Base-by-base conservation (phyloP, 2,329 filamentous ascomycete genomes). In the Fusarium napiforme region DNA sequence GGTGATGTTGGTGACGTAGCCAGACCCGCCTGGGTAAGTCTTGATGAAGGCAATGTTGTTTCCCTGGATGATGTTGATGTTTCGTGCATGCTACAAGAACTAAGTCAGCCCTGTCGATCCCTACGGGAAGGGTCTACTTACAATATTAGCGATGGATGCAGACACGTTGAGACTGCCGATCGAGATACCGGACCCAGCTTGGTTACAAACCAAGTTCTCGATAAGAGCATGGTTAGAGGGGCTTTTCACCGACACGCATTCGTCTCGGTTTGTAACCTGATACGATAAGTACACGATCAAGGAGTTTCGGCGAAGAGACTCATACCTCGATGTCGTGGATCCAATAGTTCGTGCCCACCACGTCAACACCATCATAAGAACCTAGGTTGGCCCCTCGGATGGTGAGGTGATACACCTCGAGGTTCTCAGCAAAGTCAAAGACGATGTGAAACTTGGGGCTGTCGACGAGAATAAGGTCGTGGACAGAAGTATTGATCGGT, bases 221-320 rank as follows among this genome's bases (percentile, higher is more conserved):
- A 58, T 19, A 3, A 58, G 55, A 12, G 40, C 55, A 10, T 58
- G 40, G 18, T 46, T 46, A 4, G 55, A 58, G 2, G 55, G 55
- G 9, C 55, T 58, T 7, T 58, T 58, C 1, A 58, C 55, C 12
- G 55, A 58, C 3, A 58, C 55, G 1, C 55, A 46, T 58, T 58
- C 55, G 2, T 58, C 55, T 28, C 55, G 55, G 18, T 58, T 58
- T 11, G 55, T 58, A 4, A 58, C 55, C 55, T 58, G 10, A 19
- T 5, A 9, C 16, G 2, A 21, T 58, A 28, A 58, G 55, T 12
- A 18, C 10, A 28, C 15, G 1, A 15, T 9, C 18, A 5, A 26
- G 14, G 5, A 9, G 2, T 2, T 36, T 49, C 0, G 2, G 9
- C 1, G 0, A 12, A 34, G 3, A 4, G 7, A 1, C 5, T 32